Conservation (phyloP, 306 rosid genomes). For the Alnus rubra region DNA sequence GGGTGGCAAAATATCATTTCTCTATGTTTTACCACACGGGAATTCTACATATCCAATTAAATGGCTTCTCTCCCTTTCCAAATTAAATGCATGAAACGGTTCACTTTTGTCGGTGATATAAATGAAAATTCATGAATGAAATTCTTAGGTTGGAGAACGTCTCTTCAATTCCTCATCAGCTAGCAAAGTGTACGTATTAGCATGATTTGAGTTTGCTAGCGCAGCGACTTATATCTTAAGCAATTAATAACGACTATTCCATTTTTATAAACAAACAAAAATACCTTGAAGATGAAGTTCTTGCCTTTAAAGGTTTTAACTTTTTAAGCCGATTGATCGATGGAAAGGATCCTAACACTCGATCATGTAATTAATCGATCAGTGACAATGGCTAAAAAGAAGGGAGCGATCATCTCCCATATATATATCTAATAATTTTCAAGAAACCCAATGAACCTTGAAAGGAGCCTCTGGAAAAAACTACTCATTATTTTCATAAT, state of each 20-base stretch:
- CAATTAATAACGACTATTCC: not conserved
- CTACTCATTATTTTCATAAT: not conserved
- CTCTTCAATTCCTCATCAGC: not conserved
- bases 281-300: not conserved
- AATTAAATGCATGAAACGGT: too few species aligned
- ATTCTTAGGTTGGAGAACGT: too few species aligned
- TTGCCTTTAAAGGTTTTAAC: not conserved
- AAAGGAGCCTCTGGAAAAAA: too few species aligned
- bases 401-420: not conserved
- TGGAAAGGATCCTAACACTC: not conserved
- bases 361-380: not conserved
- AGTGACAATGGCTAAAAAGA: not conserved
- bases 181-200: not conserved
- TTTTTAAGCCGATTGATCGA: not conserved
- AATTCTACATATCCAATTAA: too few species aligned
- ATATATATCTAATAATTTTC: too few species aligned
- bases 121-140: too few species aligned
- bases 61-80: too few species aligned
- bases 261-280: not conserved
- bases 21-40: too few species aligned
- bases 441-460: too few species aligned
- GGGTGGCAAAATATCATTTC: too few species aligned
- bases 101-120: too few species aligned
- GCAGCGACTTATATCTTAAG: not conserved
- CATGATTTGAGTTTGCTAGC: not conserved